phyloP scores from a whole-genome alignment of 805 yeast genomes.

The Nakazawaea populi region DNA sequence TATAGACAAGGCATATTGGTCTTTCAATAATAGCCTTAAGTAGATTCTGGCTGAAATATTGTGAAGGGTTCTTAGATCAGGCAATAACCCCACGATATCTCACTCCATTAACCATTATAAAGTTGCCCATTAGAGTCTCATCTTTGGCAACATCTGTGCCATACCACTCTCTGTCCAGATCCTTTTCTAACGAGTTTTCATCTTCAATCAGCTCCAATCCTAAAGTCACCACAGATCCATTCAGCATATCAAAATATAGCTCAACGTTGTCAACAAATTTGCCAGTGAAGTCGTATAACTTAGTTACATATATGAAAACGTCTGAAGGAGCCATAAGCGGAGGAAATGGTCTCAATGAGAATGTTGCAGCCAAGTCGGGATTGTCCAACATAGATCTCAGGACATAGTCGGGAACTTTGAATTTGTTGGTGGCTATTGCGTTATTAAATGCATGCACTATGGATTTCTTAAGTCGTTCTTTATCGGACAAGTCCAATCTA shows the following conservation, averaged over 20 bases:
- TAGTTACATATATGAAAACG: constrained; percentile 2
- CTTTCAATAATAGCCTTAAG: neutral
- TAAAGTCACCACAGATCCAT: neutral
- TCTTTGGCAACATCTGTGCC: neutral
- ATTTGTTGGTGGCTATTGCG: neutral
- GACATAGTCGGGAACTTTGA: constrained; percentile 1
- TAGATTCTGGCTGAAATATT: neutral
- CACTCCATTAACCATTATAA: constrained; percentile 6
- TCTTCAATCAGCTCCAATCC: constrained; percentile 3
- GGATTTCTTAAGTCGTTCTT: neutral
- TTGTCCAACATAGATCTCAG: neutral
- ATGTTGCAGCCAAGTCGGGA: neutral
- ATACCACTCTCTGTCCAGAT: constrained; percentile 2
- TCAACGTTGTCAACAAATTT: constrained; percentile 6
- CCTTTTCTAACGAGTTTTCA: neutral
- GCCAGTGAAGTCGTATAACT: constrained; percentile 6
- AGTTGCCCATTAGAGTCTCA: constrained; percentile 4
- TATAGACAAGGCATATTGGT: neutral
- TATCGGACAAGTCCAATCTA: neutral
- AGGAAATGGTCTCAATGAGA: neutral
- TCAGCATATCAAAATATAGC: neutral
- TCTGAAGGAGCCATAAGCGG: neutral
- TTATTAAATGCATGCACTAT: neutral
- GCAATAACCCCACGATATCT: neutral
- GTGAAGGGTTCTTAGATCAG: neutral